These are phyloP conservation scores for Leucosporidium yakuticum DNA, from an alignment of 768 basidiomycete species.

Conservation along the genomic window DNA sequence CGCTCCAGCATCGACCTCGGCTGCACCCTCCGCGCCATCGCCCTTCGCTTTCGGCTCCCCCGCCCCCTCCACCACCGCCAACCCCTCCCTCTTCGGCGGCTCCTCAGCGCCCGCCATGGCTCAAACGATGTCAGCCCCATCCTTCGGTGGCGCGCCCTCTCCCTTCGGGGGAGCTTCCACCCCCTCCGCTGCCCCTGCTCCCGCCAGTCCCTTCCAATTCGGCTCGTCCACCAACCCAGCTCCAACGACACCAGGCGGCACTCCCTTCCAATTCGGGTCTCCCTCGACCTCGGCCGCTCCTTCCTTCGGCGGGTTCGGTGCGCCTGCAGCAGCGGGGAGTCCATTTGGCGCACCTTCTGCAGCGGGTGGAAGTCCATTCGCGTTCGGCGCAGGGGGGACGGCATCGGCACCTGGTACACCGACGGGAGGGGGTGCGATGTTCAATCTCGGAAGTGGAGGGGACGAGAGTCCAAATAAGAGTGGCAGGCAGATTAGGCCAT, in stretches of 20 bases:
- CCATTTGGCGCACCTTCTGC: background rate
- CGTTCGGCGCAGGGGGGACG: background rate
- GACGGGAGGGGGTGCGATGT: background rate
- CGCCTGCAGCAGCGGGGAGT: background rate
- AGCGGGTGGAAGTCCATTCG: background rate
- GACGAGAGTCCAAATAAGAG: background rate
- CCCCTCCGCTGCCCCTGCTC: background rate
- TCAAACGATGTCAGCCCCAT: background rate
- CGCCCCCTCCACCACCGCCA: background rate
- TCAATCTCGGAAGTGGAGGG: background rate
- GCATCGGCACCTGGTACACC: too few species aligned
- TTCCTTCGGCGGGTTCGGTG: slow-evolving; percentile 13
- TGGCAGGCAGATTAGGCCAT: background rate
- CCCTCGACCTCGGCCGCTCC: background rate
- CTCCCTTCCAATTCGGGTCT: background rate
- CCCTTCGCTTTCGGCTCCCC: background rate
- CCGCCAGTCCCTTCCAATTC: background rate
- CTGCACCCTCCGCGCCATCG: background rate
- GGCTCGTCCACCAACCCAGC: background rate
- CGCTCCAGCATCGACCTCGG: background rate
- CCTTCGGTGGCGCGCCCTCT: background rate
- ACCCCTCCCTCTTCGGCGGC: background rate
- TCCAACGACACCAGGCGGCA: background rate
- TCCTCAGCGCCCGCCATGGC: background rate
- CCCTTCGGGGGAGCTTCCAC: slow-evolving; percentile 8